Percentiles rank a stretch among this genome's conserved stretches.
Conservation (phyloP, 73 alveolate species). For the Symbiodinium natans region DNA sequence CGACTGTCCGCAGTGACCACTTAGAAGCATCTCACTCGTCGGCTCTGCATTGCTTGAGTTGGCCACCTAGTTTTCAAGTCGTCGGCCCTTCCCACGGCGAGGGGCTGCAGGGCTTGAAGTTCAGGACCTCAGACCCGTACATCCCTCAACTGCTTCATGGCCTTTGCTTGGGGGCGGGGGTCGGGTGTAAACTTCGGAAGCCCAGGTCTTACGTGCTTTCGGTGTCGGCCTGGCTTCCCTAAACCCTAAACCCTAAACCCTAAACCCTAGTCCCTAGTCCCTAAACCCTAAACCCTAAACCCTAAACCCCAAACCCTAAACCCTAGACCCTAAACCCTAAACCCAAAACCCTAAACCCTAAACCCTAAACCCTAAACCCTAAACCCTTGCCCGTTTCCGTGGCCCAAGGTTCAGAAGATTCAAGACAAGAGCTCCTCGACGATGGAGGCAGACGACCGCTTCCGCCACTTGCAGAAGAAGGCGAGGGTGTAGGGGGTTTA, state of each 20-base stretch:
- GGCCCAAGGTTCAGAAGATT: conserved; percentile 17
- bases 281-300: background rate
- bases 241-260: background rate
- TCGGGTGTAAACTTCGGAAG: too few species aligned
- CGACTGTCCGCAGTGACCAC: too few species aligned
- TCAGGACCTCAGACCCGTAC: too few species aligned
- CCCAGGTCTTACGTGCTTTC: too few species aligned
- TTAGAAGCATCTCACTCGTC: too few species aligned
- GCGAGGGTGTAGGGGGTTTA: background rate
- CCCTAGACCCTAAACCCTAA: background rate
- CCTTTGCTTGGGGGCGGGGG: too few species aligned
- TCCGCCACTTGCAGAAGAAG: conserved; percentile 31
- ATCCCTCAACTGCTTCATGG: too few species aligned
- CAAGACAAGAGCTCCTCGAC: conserved; percentile 42
- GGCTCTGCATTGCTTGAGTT: too few species aligned
- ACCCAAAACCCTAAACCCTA: background rate
- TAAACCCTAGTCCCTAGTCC: background rate
- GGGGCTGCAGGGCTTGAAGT: too few species aligned
- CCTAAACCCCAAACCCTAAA: background rate
- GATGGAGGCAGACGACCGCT: conserved; percentile 76
- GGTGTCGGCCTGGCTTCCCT: too few species aligned
- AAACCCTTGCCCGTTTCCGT: background rate
- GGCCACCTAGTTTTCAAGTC: too few species aligned
- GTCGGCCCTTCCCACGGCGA: too few species aligned
- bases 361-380: background rate